Evolutionary conservation across 2,329 filamentous ascomycete species (phyloP).

Genomic region (Talaromyces islandicus): DNA sequence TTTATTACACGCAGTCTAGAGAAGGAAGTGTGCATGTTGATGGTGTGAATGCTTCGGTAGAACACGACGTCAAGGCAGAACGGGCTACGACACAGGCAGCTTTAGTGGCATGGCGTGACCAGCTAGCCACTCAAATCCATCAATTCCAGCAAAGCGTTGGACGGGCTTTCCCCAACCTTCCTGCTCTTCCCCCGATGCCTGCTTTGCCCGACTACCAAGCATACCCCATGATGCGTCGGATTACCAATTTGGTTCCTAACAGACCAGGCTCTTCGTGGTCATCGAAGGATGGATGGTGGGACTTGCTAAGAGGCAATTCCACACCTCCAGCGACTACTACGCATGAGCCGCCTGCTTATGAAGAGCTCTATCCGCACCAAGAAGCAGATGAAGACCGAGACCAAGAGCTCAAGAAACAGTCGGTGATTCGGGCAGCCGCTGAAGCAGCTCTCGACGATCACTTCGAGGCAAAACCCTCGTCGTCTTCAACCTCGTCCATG

Average conservation of each 20-base stretch:
- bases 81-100: slow-evolving; percentile 48
- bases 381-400: slow-evolving; percentile 31
- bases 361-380: slow-evolving; percentile 64
- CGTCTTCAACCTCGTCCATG: slow-evolving; percentile 10
- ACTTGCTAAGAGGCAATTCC: slow-evolving; percentile 51
- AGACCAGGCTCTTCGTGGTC: slow-evolving; percentile 47
- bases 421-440: slow-evolving; percentile 36
- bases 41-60: slow-evolving; percentile 15
- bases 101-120: slow-evolving; percentile 66
- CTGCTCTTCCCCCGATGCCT: slow-evolving; percentile 51
- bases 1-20: slow-evolving; percentile 14
- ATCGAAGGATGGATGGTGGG: slow-evolving; percentile 56
- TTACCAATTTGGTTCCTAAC: slow-evolving; percentile 67
- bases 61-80: slow-evolving; percentile 20
- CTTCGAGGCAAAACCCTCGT: slow-evolving; percentile 31
- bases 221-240: slow-evolving; percentile 64
- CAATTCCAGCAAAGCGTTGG: slow-evolving; percentile 69
- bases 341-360: slow-evolving; percentile 65
- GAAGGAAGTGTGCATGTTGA: slow-evolving; percentile 14
- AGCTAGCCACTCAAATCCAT: slow-evolving; percentile 67
- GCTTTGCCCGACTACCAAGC: slow-evolving; percentile 67
- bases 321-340: slow-evolving; percentile 32
- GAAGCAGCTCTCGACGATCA: slow-evolving; percentile 41
- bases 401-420: slow-evolving; percentile 33
- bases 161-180: slow-evolving; percentile 59